Conservation (phyloP, 2,329 filamentous ascomycete species). For the Botrytis porri region DNA sequence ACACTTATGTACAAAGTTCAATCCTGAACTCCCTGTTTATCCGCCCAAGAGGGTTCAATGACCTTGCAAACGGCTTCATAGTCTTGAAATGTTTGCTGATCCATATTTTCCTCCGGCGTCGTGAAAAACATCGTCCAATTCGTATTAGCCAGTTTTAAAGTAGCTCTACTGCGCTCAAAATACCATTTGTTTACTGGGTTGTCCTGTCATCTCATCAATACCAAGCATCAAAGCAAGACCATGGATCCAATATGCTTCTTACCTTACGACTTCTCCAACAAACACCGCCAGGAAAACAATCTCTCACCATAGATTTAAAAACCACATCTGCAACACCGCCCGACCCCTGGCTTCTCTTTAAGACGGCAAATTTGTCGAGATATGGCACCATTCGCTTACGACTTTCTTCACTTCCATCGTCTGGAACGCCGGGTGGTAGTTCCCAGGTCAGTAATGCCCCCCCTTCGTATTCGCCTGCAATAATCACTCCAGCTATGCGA, state of each 20-base stretch:
- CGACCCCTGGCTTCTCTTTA: slow-evolving; percentile 82
- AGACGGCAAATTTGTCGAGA: slow-evolving; percentile 93
- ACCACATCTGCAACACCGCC: slow-evolving; percentile 93
- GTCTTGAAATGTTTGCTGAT: slow-evolving; percentile 56
- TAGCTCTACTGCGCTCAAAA: slow-evolving; percentile 84
- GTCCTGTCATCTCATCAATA: slow-evolving; percentile 48
- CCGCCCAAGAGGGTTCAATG: slow-evolving; percentile 62
- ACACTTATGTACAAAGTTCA: slow-evolving; percentile 35
- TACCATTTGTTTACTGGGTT: slow-evolving; percentile 99
- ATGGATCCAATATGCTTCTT: neutral
- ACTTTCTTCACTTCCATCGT: slow-evolving; percentile 51
- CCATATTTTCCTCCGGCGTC: slow-evolving; percentile 60
- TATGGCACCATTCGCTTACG: slow-evolving; percentile 76
- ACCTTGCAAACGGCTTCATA: slow-evolving; percentile 73
- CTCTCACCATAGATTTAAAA: slow-evolving; percentile 90
- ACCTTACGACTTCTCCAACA: slow-evolving; percentile 73
- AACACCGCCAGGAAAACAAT: slow-evolving; percentile 83
- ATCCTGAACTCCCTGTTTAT: slow-evolving; percentile 57
- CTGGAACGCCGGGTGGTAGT: slow-evolving; percentile 58
- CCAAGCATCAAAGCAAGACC: neutral
- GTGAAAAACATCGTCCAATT: slow-evolving; percentile 99
- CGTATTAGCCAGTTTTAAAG: slow-evolving; percentile 73
- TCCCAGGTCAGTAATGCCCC: slow-evolving; percentile 96
- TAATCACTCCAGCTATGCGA: slow-evolving; percentile 84
- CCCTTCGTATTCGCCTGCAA: slow-evolving; percentile 95